These are phyloP conservation scores for Russula lepida DNA, from an alignment of 768 basidiomycete species.

Conservation along the genomic window DNA sequence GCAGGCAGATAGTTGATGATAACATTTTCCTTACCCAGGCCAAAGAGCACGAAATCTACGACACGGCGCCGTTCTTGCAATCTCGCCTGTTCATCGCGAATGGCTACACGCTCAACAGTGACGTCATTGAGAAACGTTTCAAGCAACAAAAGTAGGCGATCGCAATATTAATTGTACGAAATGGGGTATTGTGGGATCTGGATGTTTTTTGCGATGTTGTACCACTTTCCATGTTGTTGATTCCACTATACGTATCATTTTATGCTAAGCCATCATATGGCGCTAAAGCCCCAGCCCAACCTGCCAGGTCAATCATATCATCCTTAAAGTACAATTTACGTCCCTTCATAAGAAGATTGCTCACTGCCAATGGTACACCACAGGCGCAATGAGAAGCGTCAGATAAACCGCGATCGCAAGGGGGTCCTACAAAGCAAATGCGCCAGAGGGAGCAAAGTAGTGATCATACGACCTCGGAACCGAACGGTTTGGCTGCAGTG, in stretches of 20 bases:
- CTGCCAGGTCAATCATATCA: no score
- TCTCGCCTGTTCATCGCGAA: conserved; percentile 82
- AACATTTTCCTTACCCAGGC: conserved; percentile 41
- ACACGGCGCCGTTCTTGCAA: conserved; percentile 74
- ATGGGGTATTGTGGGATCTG: background rate
- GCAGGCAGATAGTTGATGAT: background rate
- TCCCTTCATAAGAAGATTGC: no score
- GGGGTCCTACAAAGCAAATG: no score
- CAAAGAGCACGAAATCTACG: conserved; percentile 95
- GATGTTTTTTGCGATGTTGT: background rate
- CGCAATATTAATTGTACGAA: background rate
- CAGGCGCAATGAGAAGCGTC: no score
- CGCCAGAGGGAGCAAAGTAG: no score
- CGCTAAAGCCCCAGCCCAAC: no score
- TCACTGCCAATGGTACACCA: no score
- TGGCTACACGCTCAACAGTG: conserved; percentile 68
- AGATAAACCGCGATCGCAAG: no score
- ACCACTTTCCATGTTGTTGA: background rate
- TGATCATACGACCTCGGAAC: no score
- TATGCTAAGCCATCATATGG: background rate
- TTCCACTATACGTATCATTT: background rate
- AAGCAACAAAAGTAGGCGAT: conserved; percentile 24
- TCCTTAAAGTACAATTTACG: no score
- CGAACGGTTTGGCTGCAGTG: no score
- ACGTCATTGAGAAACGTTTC: conserved; percentile 69